Evolutionary conservation across 2,329 filamentous ascomycete species (phyloP), one percentile per base, ranked within the genome.

Genomic region (Aureobasidium sp.): DNA sequence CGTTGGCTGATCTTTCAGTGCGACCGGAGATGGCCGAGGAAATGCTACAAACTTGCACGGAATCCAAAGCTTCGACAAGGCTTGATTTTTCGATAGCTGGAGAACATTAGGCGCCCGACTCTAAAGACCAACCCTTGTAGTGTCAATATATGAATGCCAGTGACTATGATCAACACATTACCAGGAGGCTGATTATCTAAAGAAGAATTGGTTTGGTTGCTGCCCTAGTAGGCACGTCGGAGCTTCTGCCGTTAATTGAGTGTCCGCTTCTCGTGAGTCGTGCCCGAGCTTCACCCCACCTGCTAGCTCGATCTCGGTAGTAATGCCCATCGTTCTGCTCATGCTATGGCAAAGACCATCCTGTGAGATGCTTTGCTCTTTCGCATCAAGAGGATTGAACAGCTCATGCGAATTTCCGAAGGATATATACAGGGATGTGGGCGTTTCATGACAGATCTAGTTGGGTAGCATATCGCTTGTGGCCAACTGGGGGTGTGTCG

Each of bases 251-350:
- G 27, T 29, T 29, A 9, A 29, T 29, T 29, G 27, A 29, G 17
- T 46, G 49, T 15, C 33, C 33, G 49, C 49, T 40, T 37, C 15
- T 3, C n/a, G 35, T 37, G 3, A 11, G 35, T 4, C 46, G n/a
- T 50, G 49, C 35, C 49, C 35, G 49, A 53, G 49, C 49, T 53
- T 40, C 23, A 43, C 51, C 51, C 51, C 51, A 42, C 37, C 8
- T 21, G 13, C 29, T 55, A 55, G 37, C 38, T 43, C 27, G 51
- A 55, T 31, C 25, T 21, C 2, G 51, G 51, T 55, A 55, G 13
- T 10, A 3, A 43, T 25, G 37, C 51, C 51, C 51, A 21, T n/a
- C 13, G 25, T 23, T 43, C 10, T 23, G 47, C 21, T 19, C 8
- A 5, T 19, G 17, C 43, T 29, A 27, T 46, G 2, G 3, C 17